A percentile compares a stretch with the other conserved stretches of the same genome.
Evolutionary conservation across 139 green algal genomes (phyloP).

Genomic region (Zygnema cylindricum): DNA sequence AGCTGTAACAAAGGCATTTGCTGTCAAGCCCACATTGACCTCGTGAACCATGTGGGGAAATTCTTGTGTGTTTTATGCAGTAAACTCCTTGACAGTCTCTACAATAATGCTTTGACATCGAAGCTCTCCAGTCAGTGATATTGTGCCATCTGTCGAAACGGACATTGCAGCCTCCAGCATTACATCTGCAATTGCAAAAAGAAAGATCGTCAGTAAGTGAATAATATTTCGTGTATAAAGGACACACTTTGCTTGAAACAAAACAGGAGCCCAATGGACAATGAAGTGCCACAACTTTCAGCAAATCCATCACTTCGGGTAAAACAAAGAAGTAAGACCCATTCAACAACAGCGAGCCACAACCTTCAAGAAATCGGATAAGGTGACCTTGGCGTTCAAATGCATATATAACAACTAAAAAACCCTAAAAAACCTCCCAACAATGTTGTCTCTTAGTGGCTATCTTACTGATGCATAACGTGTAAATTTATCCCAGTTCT

Average conservation of each 20-base stretch:
- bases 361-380: too few relatives aligned
- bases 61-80: constrained; percentile 72
- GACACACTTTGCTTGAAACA: too few relatives aligned
- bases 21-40: constrained; percentile 71
- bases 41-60: constrained; percentile 69
- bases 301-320: too few relatives aligned
- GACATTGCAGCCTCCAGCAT: constrained; percentile 42
- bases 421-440: too few relatives aligned
- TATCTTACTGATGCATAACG: too few relatives aligned
- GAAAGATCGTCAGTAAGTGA: neutral
- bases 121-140: constrained; percentile 30
- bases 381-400: too few relatives aligned
- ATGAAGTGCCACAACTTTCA: constrained; percentile 9
- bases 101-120: constrained; percentile 70
- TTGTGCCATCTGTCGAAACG: constrained; percentile 61
- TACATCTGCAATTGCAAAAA: constrained; percentile 54
- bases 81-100: constrained; percentile 71
- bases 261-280: neutral
- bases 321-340: too few relatives aligned
- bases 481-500: too few relatives aligned
- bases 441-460: too few relatives aligned
- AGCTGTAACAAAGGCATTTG: constrained; percentile 73
- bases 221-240: too few relatives aligned
- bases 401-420: too few relatives aligned
- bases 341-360: too few relatives aligned